Base-by-base conservation (phyloP, 495 filamentous ascomycete species). In the Tuber melanosporum region DNA sequence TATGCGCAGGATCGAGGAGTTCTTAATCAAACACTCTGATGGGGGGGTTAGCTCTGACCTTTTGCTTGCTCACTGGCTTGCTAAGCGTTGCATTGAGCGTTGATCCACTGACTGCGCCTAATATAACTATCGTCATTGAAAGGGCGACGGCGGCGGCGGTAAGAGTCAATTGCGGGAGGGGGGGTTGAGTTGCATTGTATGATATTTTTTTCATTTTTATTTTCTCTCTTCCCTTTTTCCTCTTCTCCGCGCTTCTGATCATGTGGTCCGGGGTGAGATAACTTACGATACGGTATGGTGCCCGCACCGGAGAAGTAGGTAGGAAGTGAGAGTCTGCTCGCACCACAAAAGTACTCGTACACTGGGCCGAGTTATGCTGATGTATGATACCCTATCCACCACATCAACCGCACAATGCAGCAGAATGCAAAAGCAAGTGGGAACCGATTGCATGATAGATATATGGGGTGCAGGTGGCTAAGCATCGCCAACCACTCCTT, bases 391-490 rank as follows among this genome's bases (percentile, higher is more conserved):
- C 10, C 3, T 66, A 66, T 36, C 57, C 57, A 66, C 57, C 26
- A 26, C 26, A 66, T 66, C n/a, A 26, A 66, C 57, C 57, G 57
- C 57, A 62, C 57, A 66, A 36, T 36, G 57, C 57, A 66, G 26
- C 26, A 66, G 57, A 66, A 66, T 36, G 57, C 57, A 66, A 26
- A 66, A 66, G 57, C 32, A 66, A 17, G 26, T 66, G 57, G 57
- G 10, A 36, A 7, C 26, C 36, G 57, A 66, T 66, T 66, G 57
- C 57, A 66, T 66, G 57, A 6, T 32, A 36, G 26, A 36, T 66
- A 66, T 66, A 66, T 66, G 57, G 57, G 57, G 57, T 66, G 26
- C 57, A 66, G 57, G 57, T 66, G 32, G 57, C 57, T 66, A 19
- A 66, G 57, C 57, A 36, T 66, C 57, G 14, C 57, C 57, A 66